Evolutionary conservation across 352 stramenopile genomes (phyloP).

Genomic region (Saprolegnia parasitica): DNA sequence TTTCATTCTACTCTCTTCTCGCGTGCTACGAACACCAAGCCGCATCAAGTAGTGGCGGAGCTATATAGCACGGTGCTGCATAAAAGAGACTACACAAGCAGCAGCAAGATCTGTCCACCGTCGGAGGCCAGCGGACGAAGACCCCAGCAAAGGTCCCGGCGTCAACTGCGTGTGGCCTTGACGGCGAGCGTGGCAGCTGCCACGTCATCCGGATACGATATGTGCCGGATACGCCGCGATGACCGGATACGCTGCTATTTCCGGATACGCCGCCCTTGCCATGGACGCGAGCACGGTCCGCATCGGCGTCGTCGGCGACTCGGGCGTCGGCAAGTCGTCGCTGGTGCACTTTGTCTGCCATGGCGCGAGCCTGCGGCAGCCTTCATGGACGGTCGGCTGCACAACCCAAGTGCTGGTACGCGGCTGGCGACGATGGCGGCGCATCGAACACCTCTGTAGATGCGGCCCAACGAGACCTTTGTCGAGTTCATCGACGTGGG

Average conservation of each 20-base stretch:
- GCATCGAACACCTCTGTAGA: slow-evolving; percentile 8
- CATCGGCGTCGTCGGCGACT: slow-evolving; percentile 80
- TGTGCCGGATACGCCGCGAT: not conserved
- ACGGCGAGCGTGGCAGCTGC: not conserved
- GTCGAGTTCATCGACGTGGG: slow-evolving; percentile 84
- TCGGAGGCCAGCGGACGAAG: too few species aligned
- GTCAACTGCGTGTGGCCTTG: too few species aligned
- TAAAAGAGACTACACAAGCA: too few species aligned
- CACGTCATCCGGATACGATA: not conserved
- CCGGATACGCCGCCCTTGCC: not conserved
- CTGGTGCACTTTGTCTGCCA: slow-evolving; percentile 61
- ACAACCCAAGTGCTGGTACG: slow-evolving; percentile 70
- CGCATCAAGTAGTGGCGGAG: too few species aligned
- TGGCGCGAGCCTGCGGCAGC: slow-evolving; percentile 30
- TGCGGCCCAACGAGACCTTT: slow-evolving; percentile 37
- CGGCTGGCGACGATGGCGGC: not conserved
- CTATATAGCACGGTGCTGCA: too few species aligned
- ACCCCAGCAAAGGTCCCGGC: too few species aligned
- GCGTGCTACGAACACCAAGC: too few species aligned
- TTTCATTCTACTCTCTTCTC: not conserved
- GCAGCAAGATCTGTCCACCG: too few species aligned
- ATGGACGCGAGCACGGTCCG: slow-evolving; percentile 76
- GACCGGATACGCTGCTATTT: not conserved
- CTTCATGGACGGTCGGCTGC: slow-evolving; percentile 73
- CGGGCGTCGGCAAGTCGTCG: slow-evolving; percentile 78